phyloP scores from a whole-genome alignment of 345 rosid species.

The Populus ilicifolia region DNA sequence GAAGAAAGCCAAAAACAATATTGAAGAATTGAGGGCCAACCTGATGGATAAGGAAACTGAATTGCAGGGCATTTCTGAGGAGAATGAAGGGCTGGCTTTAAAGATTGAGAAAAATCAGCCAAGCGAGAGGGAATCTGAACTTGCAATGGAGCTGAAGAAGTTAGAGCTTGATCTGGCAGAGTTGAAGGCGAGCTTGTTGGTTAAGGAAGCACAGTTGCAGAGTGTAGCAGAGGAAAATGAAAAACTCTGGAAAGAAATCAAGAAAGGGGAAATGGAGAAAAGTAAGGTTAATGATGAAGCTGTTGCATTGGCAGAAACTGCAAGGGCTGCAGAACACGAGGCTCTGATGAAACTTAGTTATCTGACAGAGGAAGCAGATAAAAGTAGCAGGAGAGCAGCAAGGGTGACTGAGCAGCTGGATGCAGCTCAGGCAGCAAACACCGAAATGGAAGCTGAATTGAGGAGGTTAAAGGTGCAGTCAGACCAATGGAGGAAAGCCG shows the following conservation, averaged over 20 bases:
- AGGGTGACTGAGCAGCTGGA: slow-evolving; percentile 59
- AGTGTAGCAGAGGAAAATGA: slow-evolving; percentile 44
- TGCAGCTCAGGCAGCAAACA: slow-evolving; percentile 54
- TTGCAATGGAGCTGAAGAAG: slow-evolving; percentile 38
- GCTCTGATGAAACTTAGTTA: slow-evolving; percentile 59
- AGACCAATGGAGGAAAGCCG: slow-evolving; percentile 98
- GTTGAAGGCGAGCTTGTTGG: slow-evolving; percentile 48
- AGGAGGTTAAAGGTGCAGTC: slow-evolving; percentile 90
- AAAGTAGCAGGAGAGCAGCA: slow-evolving; percentile 54
- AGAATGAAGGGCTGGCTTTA: slow-evolving; percentile 58
- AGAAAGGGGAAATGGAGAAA: slow-evolving; percentile 40
- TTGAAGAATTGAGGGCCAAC: slow-evolving; percentile 68
- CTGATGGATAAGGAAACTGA: slow-evolving; percentile 89
- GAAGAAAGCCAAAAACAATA: slow-evolving; percentile 40
- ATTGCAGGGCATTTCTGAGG: slow-evolving; percentile 67
- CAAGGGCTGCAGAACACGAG: slow-evolving; percentile 52
- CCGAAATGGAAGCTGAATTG: slow-evolving; percentile 78
- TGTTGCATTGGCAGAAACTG: slow-evolving; percentile 34
- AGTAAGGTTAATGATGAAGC: slow-evolving; percentile 34
- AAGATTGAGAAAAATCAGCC: slow-evolving; percentile 37
- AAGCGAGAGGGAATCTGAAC: slow-evolving; percentile 26
- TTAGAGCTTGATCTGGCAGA: slow-evolving; percentile 43
- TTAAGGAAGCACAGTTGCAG: slow-evolving; percentile 51
- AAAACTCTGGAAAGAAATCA: slow-evolving; percentile 43
- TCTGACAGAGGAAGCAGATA: slow-evolving; percentile 54